These are phyloP conservation scores for Botrytis tulipae DNA, from an alignment of 2,329 filamentous ascomycete species.

Conservation along the genomic window DNA sequence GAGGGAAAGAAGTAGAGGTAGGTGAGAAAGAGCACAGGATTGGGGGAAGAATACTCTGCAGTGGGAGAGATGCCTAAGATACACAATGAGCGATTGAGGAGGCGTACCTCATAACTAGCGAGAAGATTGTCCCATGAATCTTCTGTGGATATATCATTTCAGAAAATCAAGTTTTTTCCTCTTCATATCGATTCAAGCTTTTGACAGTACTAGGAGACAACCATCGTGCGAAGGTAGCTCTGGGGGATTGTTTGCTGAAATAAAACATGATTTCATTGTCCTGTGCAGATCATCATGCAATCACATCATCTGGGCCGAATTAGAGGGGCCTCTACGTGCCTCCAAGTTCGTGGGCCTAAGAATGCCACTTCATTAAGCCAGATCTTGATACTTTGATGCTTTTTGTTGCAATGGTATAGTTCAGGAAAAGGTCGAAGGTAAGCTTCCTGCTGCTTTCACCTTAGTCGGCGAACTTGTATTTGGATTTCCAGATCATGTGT, in stretches of 20 bases:
- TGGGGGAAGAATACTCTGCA: not conserved
- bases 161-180: not conserved
- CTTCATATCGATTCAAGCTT: not conserved
- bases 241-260: not conserved
- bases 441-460: not conserved
- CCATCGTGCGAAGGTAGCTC: not conserved
- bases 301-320: not conserved
- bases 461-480: not conserved
- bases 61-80: not conserved
- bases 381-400: not conserved
- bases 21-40: not conserved
- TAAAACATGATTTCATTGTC: not conserved
- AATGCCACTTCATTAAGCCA: fast-evolving
- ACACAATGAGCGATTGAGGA: not conserved
- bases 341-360: not conserved
- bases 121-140: not conserved
- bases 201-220: not conserved
- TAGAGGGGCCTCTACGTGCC: fast-evolving
- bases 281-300: not conserved
- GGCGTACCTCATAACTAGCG: not conserved
- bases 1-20: not conserved
- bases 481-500: fast-evolving
- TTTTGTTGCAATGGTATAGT: not conserved
- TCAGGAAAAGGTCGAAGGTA: not conserved
- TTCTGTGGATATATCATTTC: not conserved